Base-by-base conservation (phyloP, 148 eudicot species). In the Camellia lanceoleosa region DNA sequence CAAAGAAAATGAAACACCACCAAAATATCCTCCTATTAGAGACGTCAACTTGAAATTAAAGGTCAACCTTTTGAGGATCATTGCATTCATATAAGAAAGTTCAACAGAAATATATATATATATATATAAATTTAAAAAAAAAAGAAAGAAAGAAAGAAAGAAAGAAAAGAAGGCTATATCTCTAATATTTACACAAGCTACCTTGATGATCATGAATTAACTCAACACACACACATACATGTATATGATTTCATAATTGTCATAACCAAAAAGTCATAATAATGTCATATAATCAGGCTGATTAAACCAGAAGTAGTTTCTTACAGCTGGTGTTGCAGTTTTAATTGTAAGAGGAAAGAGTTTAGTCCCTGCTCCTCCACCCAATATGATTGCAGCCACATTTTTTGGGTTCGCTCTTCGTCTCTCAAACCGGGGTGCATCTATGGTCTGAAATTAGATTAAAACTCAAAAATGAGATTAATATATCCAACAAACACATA, bases 271-370 rank as follows among this genome's bases (percentile, higher is more conserved):
- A 54, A 60, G 38, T 54, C 74, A 72, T 13, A 5, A 72, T 13
- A 5, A 19, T 72, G 15, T 8, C 30, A 23, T 67, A 69, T 44
- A 62, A 76, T 9, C 41, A 46, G 44, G 68, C 55, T 61, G 6
- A 14, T 65, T 61, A 30, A 38, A 67, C 51, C 73, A n/a, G 56
- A 75, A 68, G 75, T 38, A 70, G 23, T 16, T 59, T 81, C 99
- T 85, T 89, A 96, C 99, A 80, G 99, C 99, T 0, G 99, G 99
- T 64, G 91, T 93, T 54, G 99, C 98, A 77, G 95, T 86, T 86
- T 83, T 96, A 80, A 89, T 84, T 11, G 99, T 96, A 78, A 96
- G 99, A 74, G 99, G 99, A 71, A 89, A 92, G 51, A 96, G 89
- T 12, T 91, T 90, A 81, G 94, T 86, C 76, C 99, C 99, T 5